These are phyloP conservation scores for Fraxinus ornus DNA, from an alignment of 305 asterid species.

Conservation along the genomic window DNA sequence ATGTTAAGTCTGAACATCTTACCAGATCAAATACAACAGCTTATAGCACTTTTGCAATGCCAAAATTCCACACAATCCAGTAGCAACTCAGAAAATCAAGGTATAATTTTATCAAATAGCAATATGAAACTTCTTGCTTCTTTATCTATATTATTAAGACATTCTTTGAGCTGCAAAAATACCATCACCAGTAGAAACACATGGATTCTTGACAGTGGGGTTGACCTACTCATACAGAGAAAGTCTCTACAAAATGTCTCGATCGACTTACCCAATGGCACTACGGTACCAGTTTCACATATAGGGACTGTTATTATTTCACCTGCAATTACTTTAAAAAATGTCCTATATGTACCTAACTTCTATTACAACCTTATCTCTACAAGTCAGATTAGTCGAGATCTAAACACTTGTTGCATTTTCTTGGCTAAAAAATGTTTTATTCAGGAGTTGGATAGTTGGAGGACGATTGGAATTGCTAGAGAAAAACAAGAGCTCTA, in stretches of 20 bases:
- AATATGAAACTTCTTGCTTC: not conserved
- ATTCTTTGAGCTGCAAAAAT: not conserved
- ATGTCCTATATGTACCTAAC: not conserved
- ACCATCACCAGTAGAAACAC: not conserved
- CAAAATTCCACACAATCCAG: not conserved
- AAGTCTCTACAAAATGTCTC: not conserved
- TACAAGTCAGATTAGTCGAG: not conserved
- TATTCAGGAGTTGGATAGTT: not conserved
- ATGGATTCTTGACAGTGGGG: not conserved
- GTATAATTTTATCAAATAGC: not conserved
- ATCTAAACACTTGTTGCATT: not conserved
- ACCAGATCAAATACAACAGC: not conserved
- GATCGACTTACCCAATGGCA: not conserved
- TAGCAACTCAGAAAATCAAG: not conserved
- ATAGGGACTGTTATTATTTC: not conserved
- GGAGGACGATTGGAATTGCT: not conserved
- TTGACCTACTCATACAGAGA: not conserved
- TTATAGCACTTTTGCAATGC: not conserved
- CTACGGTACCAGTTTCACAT: not conserved
- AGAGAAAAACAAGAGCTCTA: not conserved
- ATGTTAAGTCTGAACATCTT: not conserved
- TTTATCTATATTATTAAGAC: no score
- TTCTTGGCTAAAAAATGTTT: not conserved
- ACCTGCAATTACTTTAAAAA: not conserved
- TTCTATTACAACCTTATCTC: not conserved